A percentile compares a stretch with the other conserved stretches of the same genome.
These are phyloP conservation scores for Angophora floribunda DNA, from an alignment of 345 rosid genomes.

Conservation along the genomic window DNA sequence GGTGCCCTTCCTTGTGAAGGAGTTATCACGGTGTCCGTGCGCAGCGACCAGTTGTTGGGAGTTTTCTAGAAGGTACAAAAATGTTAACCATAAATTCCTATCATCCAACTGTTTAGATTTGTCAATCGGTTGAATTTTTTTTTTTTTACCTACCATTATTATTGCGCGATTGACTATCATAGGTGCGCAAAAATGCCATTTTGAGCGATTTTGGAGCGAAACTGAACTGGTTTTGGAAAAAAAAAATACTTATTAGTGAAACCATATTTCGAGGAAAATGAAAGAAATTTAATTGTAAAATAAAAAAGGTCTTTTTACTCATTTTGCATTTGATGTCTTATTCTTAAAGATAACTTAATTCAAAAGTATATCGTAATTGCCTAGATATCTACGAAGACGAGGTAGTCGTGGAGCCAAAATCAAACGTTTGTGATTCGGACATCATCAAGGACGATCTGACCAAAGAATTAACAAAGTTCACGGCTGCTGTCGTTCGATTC, in stretches of 20 bases:
- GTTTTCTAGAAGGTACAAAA: not conserved
- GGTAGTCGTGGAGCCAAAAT: not conserved
- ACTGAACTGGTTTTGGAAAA: too few relatives aligned
- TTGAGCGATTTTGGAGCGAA: not conserved
- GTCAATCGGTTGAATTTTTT: not conserved
- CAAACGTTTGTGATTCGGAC: not conserved
- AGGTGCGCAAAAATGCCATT: not conserved
- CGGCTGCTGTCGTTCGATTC: not conserved
- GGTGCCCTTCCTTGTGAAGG: not conserved
- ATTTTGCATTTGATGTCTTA: not conserved
- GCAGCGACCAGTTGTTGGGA: not conserved
- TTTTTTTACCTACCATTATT: not conserved
- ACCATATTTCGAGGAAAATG: rapidly evolving
- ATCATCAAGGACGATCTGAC: not conserved
- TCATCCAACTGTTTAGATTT: not conserved
- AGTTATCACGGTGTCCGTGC: not conserved
- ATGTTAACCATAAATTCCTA: not conserved
- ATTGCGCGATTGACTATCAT: not conserved
- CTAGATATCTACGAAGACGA: not conserved
- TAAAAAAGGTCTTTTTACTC: not conserved
- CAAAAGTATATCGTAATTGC: not conserved
- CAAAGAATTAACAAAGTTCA: rapidly evolving
- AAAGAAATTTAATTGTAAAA: not conserved
- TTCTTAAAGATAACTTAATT: not conserved
- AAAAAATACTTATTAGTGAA: rapidly evolving